phyloP scores from a whole-genome alignment of 1,139 yeast genomes.

The Tardiomyces blankii region DNA sequence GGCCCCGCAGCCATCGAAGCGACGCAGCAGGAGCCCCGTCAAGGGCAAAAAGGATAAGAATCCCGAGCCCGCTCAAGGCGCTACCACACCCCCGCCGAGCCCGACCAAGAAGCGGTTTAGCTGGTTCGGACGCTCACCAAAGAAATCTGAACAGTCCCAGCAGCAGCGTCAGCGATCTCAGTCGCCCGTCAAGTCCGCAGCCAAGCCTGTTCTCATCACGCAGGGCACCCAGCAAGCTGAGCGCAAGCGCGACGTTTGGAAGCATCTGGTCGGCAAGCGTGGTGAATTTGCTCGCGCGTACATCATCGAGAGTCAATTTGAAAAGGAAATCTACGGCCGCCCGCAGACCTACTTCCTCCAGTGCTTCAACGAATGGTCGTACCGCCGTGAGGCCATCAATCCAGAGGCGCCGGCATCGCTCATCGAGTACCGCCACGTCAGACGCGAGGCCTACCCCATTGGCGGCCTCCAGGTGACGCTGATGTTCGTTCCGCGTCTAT shows the following conservation, averaged over 20 bases:
- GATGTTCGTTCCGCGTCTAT: conserved; percentile 53
- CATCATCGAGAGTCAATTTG: conserved; percentile 53
- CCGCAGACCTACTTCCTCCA: conserved; percentile 45
- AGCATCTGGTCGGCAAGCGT: conserved; percentile 50
- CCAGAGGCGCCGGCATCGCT: background rate
- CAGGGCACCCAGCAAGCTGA: conserved; percentile 5
- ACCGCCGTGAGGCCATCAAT: background rate
- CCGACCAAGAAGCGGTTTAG: conserved; percentile 3
- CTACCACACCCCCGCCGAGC: background rate
- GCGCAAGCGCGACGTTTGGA: conserved; percentile 20
- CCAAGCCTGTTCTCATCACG: background rate
- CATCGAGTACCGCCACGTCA: conserved; percentile 3
- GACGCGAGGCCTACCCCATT: conserved; percentile 43
- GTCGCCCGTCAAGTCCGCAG: background rate
- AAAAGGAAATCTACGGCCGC: conserved; percentile 44
- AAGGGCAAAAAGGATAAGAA: background rate
- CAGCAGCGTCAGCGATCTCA: background rate
- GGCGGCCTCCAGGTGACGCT: conserved; percentile 62
- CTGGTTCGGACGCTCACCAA: conserved; percentile 5
- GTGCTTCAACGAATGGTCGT: conserved; percentile 76
- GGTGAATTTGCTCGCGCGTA: conserved; percentile 84
- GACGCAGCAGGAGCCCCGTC: background rate
- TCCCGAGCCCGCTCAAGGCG: background rate
- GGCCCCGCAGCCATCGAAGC: background rate
- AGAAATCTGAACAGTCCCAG: conserved; percentile 3